Percentiles rank a stretch among this genome's conserved stretches.
Conservation (phyloP, 192 early-diverging fungal genomes). For the Glomus cerebriforme region DNA sequence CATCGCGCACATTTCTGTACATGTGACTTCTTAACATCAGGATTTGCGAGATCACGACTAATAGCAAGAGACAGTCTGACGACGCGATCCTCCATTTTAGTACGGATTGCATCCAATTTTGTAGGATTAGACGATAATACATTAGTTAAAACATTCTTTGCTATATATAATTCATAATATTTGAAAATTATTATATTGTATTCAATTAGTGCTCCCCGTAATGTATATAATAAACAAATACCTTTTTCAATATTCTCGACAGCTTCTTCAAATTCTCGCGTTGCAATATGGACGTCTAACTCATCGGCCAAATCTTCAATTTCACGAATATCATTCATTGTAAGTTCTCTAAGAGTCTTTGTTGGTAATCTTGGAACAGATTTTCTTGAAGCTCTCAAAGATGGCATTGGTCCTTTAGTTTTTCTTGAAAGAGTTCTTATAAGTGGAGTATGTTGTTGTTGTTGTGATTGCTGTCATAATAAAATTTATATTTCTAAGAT, state of each 20-base stretch:
- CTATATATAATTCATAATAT: slow-evolving; percentile 32
- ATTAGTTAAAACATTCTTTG: slow-evolving; percentile 38
- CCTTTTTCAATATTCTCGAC: slow-evolving; percentile 71
- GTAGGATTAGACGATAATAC: slow-evolving; percentile 33
- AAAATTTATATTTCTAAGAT: not conserved
- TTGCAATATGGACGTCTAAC: slow-evolving; percentile 91
- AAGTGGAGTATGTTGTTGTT: slow-evolving; percentile 25
- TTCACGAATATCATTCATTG: slow-evolving; percentile 53
- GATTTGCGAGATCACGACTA: slow-evolving; percentile 73
- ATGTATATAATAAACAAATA: slow-evolving; percentile 21
- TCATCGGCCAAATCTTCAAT: slow-evolving; percentile 80
- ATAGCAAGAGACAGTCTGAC: slow-evolving; percentile 45
- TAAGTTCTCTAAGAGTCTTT: slow-evolving; percentile 31
- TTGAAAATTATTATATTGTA: not conserved
- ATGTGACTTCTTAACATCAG: slow-evolving; percentile 78
- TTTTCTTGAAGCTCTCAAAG: not conserved
- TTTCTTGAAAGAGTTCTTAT: slow-evolving; percentile 7
- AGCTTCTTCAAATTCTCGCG: slow-evolving; percentile 86
- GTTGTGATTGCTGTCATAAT: slow-evolving; percentile 1
- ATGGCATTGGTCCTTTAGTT: not conserved
- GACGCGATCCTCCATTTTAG: slow-evolving; percentile 49
- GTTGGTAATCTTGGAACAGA: not conserved
- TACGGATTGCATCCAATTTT: slow-evolving; percentile 44
- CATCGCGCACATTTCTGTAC: slow-evolving; percentile 79
- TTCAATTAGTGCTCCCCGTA: not conserved